Percentiles rank a stretch among this genome's conserved stretches.
phyloP scores from a whole-genome alignment of 2,329 filamentous ascomycete genomes.

The Ceratocystis lukuohia region DNA sequence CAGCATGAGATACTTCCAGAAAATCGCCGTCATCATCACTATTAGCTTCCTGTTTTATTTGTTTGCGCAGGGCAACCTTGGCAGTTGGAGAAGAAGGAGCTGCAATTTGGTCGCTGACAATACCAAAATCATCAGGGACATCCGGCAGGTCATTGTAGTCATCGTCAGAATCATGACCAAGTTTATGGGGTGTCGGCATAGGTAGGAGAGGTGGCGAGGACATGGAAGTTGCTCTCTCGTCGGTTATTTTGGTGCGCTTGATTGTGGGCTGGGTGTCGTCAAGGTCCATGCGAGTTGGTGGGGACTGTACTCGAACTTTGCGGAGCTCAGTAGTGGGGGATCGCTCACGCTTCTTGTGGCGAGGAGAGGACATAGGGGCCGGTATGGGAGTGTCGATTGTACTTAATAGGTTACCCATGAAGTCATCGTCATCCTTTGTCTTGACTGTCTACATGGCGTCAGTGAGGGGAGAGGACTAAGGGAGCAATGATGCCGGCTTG shows the following conservation, averaged over 20 bases:
- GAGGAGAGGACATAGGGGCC: constrained; percentile 34
- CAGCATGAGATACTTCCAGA: constrained; percentile 75
- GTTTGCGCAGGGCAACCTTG: constrained; percentile 62
- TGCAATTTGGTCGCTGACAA: constrained; percentile 59
- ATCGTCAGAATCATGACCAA: constrained; percentile 36
- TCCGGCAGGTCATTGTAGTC: constrained; percentile 43
- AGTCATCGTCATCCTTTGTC: constrained; percentile 78
- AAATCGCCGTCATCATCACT: constrained; percentile 70
- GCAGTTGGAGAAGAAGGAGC: constrained; percentile 75
- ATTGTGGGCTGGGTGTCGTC: constrained; percentile 36
- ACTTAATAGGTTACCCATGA: constrained; percentile 69
- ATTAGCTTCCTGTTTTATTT: constrained; percentile 40
- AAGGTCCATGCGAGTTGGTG: constrained; percentile 36
- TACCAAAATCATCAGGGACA: constrained; percentile 49
- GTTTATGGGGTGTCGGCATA: constrained; percentile 29
- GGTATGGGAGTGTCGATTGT: constrained; percentile 71
- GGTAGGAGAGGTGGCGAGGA: constrained; percentile 30
- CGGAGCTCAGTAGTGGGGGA: constrained; percentile 54
- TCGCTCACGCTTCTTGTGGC: constrained; percentile 50
- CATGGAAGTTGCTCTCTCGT: constrained; percentile 31
- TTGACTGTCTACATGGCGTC: constrained; percentile 45
- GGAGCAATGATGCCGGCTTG: background rate
- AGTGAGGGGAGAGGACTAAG: constrained; percentile 10
- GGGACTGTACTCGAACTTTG: constrained; percentile 68
- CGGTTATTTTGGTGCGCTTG: constrained; percentile 45